These are phyloP conservation scores for Quercus gilva DNA, from an alignment of 306 rosid species.

Conservation along the genomic window DNA sequence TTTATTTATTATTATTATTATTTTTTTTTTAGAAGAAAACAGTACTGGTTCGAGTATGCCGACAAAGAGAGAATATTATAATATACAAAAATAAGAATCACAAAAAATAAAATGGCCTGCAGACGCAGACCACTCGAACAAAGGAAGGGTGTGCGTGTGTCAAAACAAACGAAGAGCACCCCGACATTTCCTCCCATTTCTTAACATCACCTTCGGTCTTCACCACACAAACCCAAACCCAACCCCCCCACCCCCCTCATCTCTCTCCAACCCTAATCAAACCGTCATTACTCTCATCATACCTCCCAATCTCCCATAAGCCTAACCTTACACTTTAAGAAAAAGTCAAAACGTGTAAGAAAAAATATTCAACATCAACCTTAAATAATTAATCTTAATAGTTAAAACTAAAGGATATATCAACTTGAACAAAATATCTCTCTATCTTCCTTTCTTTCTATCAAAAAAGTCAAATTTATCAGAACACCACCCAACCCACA, in stretches of 20 bases:
- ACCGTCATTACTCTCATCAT: constrained; percentile 26
- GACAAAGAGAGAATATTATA: too few relatives aligned
- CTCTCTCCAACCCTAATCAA: constrained; percentile 8
- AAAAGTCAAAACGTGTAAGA: constrained; percentile 40
- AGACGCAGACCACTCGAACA: neutral
- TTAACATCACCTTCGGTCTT: constrained; percentile 20
- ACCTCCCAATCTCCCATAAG: too few relatives aligned
- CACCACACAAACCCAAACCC: constrained; percentile 27
- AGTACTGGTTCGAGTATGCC: too few relatives aligned
- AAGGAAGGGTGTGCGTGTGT: neutral
- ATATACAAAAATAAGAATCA: neutral
- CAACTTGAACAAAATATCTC: too few relatives aligned
- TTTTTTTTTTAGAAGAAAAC: too few relatives aligned
- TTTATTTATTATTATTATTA: too few relatives aligned
- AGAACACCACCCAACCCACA: neutral
- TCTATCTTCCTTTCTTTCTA: too few relatives aligned
- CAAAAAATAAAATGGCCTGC: neutral
- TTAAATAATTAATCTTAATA: neutral
- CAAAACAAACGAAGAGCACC: neutral
- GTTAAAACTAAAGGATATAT: neutral
- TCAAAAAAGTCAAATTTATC: neutral
- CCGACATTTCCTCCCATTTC: constrained; percentile 34
- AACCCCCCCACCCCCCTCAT: neutral
- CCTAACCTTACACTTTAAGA: constrained; percentile 9
- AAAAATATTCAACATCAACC: neutral